Evolutionary conservation across 164 flowering plant species (phyloP).

Genomic region (Tetrastigma voinierianum): DNA sequence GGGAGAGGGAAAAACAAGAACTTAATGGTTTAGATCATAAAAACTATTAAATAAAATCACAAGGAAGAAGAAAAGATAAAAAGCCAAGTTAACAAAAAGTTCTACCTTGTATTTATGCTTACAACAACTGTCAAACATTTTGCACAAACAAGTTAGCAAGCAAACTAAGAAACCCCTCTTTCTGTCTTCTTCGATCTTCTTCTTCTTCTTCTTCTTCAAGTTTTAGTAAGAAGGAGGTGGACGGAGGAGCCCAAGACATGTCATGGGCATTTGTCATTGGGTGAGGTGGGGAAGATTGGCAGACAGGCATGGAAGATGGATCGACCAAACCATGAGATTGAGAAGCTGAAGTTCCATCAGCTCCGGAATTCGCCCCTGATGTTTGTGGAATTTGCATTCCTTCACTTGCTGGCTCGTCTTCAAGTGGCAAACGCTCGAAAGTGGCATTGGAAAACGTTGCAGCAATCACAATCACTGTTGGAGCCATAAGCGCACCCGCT

Average conservation of each 20-base stretch:
- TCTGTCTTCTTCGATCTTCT: background rate
- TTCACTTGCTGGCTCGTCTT: constrained; percentile 39
- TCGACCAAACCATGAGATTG: constrained; percentile 25
- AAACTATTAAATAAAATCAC: constrained; percentile 2
- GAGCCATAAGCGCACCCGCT: constrained; percentile 73
- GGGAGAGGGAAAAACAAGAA: background rate
- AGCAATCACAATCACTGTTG: constrained; percentile 84
- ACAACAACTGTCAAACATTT: constrained; percentile 2
- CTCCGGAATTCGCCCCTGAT: constrained; percentile 28
- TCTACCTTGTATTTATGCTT: constrained; percentile 5
- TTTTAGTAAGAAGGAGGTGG: constrained; percentile 41
- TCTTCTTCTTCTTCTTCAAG: background rate
- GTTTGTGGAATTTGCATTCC: constrained; percentile 35
- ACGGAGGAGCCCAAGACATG: constrained; percentile 53
- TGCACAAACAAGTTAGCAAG: constrained; percentile 11
- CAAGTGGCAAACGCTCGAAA: constrained; percentile 75
- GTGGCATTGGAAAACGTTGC: constrained; percentile 79
- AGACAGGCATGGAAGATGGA: constrained; percentile 32
- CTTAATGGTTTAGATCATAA: background rate
- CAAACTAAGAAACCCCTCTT: background rate
- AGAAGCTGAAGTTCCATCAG: constrained; percentile 22
- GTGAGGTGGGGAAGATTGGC: constrained; percentile 40
- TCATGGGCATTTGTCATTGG: constrained; percentile 59
- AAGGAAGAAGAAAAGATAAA: background rate
- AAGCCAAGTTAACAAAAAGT: background rate